Percentiles rank a stretch among this genome's conserved stretches.
Evolutionary conservation across 2,329 filamentous ascomycete species (phyloP).

Genomic region (Didymella lethalis): DNA sequence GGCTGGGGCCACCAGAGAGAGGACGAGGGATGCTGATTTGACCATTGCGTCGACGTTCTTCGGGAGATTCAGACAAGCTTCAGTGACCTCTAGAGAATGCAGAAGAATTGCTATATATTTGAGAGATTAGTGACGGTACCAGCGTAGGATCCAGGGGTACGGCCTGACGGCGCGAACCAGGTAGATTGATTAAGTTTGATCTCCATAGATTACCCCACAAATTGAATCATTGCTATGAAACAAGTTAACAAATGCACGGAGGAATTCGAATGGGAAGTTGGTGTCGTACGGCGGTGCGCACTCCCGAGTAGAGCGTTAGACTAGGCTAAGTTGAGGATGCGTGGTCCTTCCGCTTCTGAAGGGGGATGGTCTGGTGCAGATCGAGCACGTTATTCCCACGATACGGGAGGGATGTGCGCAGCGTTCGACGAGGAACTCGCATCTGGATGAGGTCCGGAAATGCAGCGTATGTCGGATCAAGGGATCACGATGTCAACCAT

Average conservation of each 20-base stretch:
- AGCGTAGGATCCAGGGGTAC: conserved; percentile 21
- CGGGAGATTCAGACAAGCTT: conserved; percentile 1
- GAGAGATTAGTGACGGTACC: conserved; percentile 21
- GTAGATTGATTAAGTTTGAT: conserved; percentile 41
- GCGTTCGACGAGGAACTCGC: not conserved
- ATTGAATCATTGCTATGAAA: conserved; percentile 19
- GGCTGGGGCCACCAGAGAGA: conserved; percentile 32
- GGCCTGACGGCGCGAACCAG: conserved; percentile 32
- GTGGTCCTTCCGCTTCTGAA: conserved; percentile 26
- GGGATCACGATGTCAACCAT: not conserved
- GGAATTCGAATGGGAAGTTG: conserved; percentile 23
- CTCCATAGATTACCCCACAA: conserved; percentile 30
- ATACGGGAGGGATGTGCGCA: not conserved
- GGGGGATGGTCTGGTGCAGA: conserved; percentile 18
- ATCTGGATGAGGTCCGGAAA: not conserved
- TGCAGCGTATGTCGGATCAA: not conserved
- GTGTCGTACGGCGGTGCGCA: conserved; percentile 5
- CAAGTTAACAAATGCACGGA: conserved; percentile 26
- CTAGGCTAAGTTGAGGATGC: conserved; percentile 11
- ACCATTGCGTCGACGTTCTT: conserved; percentile 27
- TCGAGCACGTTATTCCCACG: not conserved
- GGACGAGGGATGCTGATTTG: conserved; percentile 31
- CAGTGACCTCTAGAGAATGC: not conserved
- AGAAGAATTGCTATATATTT: conserved; percentile 21
- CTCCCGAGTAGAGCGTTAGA: conserved; percentile 2